A percentile compares a stretch with the other conserved stretches of the same genome.
phyloP scores from a whole-genome alignment of 306 rosid species.

The Glycyrrhiza uralensis region DNA sequence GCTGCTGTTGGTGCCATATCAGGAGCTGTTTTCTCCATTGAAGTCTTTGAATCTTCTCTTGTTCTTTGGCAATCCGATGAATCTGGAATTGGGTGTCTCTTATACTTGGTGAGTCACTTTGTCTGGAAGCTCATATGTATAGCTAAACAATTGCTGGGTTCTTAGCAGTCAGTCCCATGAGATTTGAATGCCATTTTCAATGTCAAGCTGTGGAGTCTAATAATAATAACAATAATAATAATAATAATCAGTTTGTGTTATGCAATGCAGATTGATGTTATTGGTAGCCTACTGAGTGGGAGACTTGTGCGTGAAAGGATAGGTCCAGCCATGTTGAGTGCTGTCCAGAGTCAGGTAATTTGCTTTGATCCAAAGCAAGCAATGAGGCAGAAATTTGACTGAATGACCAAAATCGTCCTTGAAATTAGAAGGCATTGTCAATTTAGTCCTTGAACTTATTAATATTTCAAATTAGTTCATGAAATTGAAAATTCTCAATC shows the following conservation, averaged over 20 bases:
- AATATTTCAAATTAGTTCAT: too few relatives aligned
- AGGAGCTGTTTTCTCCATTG: conserved; percentile 88
- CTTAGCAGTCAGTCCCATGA: background rate
- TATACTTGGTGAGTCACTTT: conserved; percentile 61
- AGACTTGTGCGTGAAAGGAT: conserved; percentile 89
- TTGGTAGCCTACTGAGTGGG: conserved; percentile 83
- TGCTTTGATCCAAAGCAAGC: background rate
- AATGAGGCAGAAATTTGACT: background rate
- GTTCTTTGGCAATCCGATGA: conserved; percentile 76
- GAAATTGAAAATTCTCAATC: too few relatives aligned
- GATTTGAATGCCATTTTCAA: background rate
- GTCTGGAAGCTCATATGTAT: background rate
- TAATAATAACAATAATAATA: too few relatives aligned
- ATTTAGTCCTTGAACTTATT: too few relatives aligned
- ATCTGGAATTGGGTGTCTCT: conserved; percentile 69
- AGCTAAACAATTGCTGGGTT: background rate
- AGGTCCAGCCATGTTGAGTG: conserved; percentile 93
- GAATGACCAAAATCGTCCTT: too few relatives aligned
- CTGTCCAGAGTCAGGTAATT: conserved; percentile 94
- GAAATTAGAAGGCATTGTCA: too few relatives aligned
- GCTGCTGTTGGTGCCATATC: conserved; percentile 93
- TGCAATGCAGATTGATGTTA: conserved; percentile 75
- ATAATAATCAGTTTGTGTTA: background rate
- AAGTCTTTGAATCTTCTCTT: conserved; percentile 83
- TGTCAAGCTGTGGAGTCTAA: background rate